These are phyloP conservation scores for Pseudognaphalium luteoalbum DNA, from an alignment of 129 eudicot species.

Conservation along the genomic window DNA sequence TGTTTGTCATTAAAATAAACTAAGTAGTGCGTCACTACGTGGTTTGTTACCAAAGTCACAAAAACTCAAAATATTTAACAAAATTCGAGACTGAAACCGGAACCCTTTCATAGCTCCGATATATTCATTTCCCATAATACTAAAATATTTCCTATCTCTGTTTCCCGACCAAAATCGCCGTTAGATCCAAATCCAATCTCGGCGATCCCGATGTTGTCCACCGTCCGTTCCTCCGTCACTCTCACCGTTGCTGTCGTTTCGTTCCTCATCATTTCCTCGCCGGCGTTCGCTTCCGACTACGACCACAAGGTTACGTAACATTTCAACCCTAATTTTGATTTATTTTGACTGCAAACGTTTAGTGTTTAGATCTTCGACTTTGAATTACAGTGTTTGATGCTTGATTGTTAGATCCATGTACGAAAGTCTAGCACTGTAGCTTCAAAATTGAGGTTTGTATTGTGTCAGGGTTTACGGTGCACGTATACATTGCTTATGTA, in stretches of 20 bases:
- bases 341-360: background rate
- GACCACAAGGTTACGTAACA: slow-evolving; percentile 62
- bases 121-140: slow-evolving; percentile 2
- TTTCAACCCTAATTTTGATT: background rate
- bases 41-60: slow-evolving; percentile 8
- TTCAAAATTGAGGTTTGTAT: slow-evolving; percentile 17
- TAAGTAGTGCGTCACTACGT: background rate
- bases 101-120: background rate
- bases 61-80: slow-evolving; percentile 12
- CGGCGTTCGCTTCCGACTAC: slow-evolving; percentile 69
- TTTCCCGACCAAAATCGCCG: slow-evolving; percentile 22
- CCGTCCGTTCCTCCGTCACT: slow-evolving; percentile 35
- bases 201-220: slow-evolving; percentile 60
- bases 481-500: slow-evolving; percentile 1
- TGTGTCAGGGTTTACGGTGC: slow-evolving; percentile 33
- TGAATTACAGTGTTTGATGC: background rate
- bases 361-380: slow-evolving; percentile 15
- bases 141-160: background rate
- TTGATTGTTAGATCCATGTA: slow-evolving; percentile 24
- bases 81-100: background rate
- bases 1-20: slow-evolving; percentile 2
- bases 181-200: slow-evolving; percentile 46
- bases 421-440: background rate
- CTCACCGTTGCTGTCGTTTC: slow-evolving; percentile 12
- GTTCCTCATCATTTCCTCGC: slow-evolving; percentile 42